Base-by-base conservation (phyloP, 257 asterid genomes). In the Salvia rosmarinus region DNA sequence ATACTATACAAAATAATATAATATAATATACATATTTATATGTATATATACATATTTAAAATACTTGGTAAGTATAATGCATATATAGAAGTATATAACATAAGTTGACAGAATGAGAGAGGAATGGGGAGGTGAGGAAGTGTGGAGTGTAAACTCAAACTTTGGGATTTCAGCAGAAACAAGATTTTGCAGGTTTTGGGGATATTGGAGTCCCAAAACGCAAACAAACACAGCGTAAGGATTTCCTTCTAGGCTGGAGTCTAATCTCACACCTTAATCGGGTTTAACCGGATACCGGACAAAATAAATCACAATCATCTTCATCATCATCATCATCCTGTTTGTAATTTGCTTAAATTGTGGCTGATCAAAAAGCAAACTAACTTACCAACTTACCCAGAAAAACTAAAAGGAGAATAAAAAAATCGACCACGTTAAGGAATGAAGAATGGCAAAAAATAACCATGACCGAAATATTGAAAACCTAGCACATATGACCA, bases 401-500 rank as follows among this genome's bases (percentile, higher is more conserved):
- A 28, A 16, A 59, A n/a, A 57, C n/a, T 13, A 54, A 54, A 23
- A 21, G 35, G 10, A 21, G 4, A 28, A 28, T 1, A 9, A 54
- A 20, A 9, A 70, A 51, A 46, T 4, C 52, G 30, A 70, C 32
- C 19, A 13, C 35, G n/a, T 19, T 4, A 70, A 55, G 43, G 8
- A 32, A 40, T 11, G 35, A 42, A 44, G 4, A 56, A 6, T 10
- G 64, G 21, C 8, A 50, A 43, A 49, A 49, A 37, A 20, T 46
- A 56, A 68, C 20, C 49, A 69, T 54, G 30, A 5, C 7, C 19
- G 1, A n/a, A 43, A 70, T 9, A 25, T 5, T 23, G 50, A 57
- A 66, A 66, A 74, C 67, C 78, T 67, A 46, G 23, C 73, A 59
- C 35, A 19, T 47, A 65, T 65, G 25, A 30, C 39, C 39, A 20